Percentiles rank a stretch among this genome's conserved stretches.
These are phyloP conservation scores for Westerdykella ornata DNA, from an alignment of 2,329 filamentous ascomycete genomes.

Conservation along the genomic window DNA sequence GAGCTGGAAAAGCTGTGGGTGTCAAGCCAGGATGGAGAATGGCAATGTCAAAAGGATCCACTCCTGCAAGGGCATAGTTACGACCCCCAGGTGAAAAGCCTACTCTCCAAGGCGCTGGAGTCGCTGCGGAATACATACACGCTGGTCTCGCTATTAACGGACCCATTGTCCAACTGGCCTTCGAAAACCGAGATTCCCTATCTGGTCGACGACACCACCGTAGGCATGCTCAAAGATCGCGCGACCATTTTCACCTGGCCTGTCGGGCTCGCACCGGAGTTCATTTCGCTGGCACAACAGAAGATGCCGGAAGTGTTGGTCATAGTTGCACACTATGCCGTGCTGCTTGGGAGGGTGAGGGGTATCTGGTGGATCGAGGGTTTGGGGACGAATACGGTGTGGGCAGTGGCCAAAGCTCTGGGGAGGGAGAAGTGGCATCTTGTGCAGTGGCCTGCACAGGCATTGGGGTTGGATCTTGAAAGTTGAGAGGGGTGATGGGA, in stretches of 20 bases:
- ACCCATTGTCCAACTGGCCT: slow-evolving; percentile 16
- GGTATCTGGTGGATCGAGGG: slow-evolving; percentile 35
- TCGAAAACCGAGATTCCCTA: slow-evolving; percentile 24
- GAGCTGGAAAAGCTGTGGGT: slow-evolving; percentile 25
- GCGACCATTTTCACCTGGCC: slow-evolving; percentile 33
- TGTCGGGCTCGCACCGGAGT: slow-evolving; percentile 21
- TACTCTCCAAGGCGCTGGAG: slow-evolving; percentile 18
- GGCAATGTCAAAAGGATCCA: not conserved
- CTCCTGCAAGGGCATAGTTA: slow-evolving; percentile 1
- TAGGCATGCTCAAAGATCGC: slow-evolving; percentile 26
- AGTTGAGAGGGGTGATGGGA: not conserved
- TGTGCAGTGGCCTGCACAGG: slow-evolving; percentile 28
- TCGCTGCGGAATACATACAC: slow-evolving; percentile 26
- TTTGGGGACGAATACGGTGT: slow-evolving; percentile 27
- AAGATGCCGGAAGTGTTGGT: slow-evolving; percentile 31
- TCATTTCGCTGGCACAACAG: slow-evolving; percentile 24
- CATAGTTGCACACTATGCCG: slow-evolving; percentile 36
- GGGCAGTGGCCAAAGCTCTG: slow-evolving; percentile 28
- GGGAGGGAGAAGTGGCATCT: slow-evolving; percentile 26
- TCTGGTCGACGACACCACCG: slow-evolving; percentile 21
- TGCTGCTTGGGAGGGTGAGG: slow-evolving; percentile 29
- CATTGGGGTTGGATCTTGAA: slow-evolving; percentile 23
- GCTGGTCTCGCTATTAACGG: slow-evolving; percentile 27
- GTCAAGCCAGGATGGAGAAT: slow-evolving; percentile 5
- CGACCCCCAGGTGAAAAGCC: slow-evolving; percentile 9